Conservation (phyloP, 2,329 filamentous ascomycete genomes). For the Penicillium olsonii region DNA sequence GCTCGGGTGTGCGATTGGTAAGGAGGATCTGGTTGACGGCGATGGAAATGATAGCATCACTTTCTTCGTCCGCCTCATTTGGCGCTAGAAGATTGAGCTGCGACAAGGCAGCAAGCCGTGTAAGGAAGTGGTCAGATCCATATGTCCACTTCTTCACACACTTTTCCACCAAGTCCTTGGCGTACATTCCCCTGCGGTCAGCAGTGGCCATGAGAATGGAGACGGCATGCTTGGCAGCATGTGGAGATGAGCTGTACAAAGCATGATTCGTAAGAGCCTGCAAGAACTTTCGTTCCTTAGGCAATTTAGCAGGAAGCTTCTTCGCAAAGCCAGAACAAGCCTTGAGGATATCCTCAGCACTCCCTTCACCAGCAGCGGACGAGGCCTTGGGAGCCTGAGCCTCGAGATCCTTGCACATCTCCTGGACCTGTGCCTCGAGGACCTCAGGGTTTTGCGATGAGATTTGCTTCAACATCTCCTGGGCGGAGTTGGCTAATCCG, state of each 20-base stretch:
- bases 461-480: slow-evolving; percentile 89
- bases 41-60: slow-evolving; percentile 77
- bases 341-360: slow-evolving; percentile 86
- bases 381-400: slow-evolving; percentile 73
- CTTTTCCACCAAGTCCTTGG: slow-evolving; percentile 77
- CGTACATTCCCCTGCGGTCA: slow-evolving; percentile 79
- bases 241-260: slow-evolving; percentile 75
- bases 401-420: slow-evolving; percentile 83
- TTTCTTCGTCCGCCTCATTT: slow-evolving; percentile 69
- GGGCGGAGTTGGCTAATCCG: slow-evolving; percentile 74
- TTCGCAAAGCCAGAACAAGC: slow-evolving; percentile 90
- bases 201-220: slow-evolving; percentile 80
- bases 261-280: slow-evolving; percentile 82
- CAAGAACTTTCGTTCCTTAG: slow-evolving; percentile 75
- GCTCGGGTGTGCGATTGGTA: slow-evolving; percentile 60
- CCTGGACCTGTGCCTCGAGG: slow-evolving; percentile 88
- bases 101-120: slow-evolving; percentile 52
- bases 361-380: slow-evolving; percentile 67
- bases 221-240: slow-evolving; percentile 89
- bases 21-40: slow-evolving; percentile 74
- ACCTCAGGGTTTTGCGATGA: slow-evolving; percentile 86
- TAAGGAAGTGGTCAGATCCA: slow-evolving; percentile 72
- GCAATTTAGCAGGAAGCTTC: slow-evolving; percentile 81
- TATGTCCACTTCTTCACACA: slow-evolving; percentile 74
- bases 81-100: slow-evolving; percentile 75